Percentiles rank a stretch among this genome's conserved stretches.
phyloP scores from a whole-genome alignment of 495 filamentous ascomycete genomes.

The Annulohypoxylon moriforme region DNA sequence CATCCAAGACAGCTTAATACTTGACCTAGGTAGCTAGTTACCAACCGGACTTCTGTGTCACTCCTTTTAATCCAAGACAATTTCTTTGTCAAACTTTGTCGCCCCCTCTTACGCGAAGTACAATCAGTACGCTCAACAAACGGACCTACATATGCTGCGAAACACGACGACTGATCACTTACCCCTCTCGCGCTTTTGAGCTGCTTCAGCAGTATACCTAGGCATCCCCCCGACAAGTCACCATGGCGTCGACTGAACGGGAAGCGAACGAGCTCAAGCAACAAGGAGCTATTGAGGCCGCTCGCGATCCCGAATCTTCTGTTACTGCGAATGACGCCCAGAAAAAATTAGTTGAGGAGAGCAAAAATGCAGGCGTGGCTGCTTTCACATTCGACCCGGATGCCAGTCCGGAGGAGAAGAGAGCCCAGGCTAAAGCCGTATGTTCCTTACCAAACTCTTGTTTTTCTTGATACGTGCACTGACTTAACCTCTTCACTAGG shows the following conservation, averaged over 20 bases:
- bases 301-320: conserved; percentile 72
- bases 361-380: conserved; percentile 76
- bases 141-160: conserved; percentile 16
- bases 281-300: conserved; percentile 78
- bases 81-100: conserved; percentile 20
- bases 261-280: conserved; percentile 73
- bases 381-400: conserved; percentile 90
- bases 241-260: conserved; percentile 54
- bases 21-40: conserved; percentile 2
- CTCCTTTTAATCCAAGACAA: conserved; percentile 20
- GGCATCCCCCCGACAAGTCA: conserved; percentile 16
- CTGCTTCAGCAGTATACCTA: conserved; percentile 42
- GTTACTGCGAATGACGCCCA: conserved; percentile 78
- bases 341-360: conserved; percentile 76
- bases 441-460: background rate
- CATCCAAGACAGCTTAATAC: conserved; percentile 18
- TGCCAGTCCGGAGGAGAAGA: conserved; percentile 86
- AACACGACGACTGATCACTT: conserved; percentile 10
- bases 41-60: conserved; percentile 5
- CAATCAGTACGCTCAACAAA: conserved; percentile 5
- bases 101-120: background rate
- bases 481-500: conserved; percentile 42
- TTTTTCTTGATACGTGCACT: conserved; percentile 12
- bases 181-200: conserved; percentile 23
- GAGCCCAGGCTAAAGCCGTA: conserved; percentile 80